Conservation (phyloP, 805 yeast genomes). For the Saccharomycopsis guyanensis region DNA sequence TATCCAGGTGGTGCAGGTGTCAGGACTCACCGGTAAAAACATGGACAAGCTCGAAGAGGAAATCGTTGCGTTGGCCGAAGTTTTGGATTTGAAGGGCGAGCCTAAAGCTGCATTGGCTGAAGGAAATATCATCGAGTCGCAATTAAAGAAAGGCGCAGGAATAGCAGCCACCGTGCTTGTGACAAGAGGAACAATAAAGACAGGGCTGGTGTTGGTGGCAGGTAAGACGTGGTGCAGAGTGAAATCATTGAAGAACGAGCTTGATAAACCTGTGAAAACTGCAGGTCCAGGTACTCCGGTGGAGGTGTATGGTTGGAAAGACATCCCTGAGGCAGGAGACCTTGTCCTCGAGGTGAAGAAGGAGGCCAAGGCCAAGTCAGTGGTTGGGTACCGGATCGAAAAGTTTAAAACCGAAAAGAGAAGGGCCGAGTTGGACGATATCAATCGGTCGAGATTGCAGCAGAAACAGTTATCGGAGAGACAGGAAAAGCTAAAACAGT, state of each 20-base stretch:
- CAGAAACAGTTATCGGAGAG: conserved; percentile 45
- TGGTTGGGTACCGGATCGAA: conserved; percentile 52
- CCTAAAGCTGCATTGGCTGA: conserved; percentile 44
- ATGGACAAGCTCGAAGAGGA: conserved; percentile 90
- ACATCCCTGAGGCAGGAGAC: conserved; percentile 87
- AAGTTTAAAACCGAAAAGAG: conserved; percentile 48
- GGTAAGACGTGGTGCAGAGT: conserved; percentile 86
- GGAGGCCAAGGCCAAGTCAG: conserved; percentile 72
- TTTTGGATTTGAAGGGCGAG: conserved; percentile 67
- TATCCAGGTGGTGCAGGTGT: conserved; percentile 77
- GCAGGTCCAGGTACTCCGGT: conserved; percentile 90
- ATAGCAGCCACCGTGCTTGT: conserved; percentile 79
- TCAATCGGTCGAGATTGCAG: conserved; percentile 60
- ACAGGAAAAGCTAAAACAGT: conserved; percentile 47
- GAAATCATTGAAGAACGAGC: conserved; percentile 66
- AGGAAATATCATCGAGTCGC: conserved; percentile 88
- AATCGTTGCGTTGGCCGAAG: conserved; percentile 74
- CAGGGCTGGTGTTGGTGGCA: conserved; percentile 72
- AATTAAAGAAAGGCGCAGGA: conserved; percentile 75
- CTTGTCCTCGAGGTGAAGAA: conserved; percentile 65
- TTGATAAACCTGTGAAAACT: conserved; percentile 48
- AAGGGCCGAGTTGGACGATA: conserved; percentile 54
- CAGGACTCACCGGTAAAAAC: conserved; percentile 84
- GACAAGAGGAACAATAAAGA: conserved; percentile 64
- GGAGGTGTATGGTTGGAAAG: conserved; percentile 91